A percentile compares a stretch with the other conserved stretches of the same genome.
phyloP scores from a whole-genome alignment of 2,329 filamentous ascomycete species.

The Tolypocladium cylindrosporum region DNA sequence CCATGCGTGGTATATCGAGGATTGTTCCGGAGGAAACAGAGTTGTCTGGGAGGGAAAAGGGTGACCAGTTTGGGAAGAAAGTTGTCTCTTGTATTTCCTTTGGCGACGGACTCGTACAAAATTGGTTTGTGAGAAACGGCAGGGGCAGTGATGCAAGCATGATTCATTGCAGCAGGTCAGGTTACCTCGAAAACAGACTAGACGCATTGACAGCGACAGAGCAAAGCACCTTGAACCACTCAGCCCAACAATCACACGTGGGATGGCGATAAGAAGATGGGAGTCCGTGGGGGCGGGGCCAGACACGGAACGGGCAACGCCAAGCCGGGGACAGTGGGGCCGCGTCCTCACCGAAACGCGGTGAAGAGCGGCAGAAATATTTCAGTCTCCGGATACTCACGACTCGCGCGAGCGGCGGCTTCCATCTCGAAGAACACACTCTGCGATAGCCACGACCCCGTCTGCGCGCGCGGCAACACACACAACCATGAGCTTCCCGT shows the following conservation, averaged over 20 bases:
- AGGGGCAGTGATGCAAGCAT: too few species aligned
- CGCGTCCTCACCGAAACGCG: conserved; percentile 15
- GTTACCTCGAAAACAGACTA: background rate
- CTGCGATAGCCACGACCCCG: background rate
- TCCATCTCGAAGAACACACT: background rate
- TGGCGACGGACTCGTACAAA: background rate
- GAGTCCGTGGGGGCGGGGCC: background rate
- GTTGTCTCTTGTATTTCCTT: background rate
- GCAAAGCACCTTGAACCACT: background rate
- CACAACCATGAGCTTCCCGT: conserved; percentile 28
- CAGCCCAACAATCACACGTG: background rate
- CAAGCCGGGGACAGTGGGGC: background rate
- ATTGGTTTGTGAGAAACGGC: background rate
- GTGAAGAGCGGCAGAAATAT: conserved; percentile 30
- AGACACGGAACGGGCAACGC: background rate
- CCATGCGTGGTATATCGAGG: background rate
- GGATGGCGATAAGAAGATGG: background rate
- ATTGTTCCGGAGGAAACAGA: too few species aligned
- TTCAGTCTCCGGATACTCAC: conserved; percentile 11
- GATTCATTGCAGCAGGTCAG: background rate
- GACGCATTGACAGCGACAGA: background rate
- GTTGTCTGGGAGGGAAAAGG: too few species aligned
- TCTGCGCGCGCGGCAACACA: background rate
- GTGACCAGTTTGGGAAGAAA: background rate
- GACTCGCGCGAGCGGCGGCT: background rate